phyloP scores from a whole-genome alignment of 2,329 filamentous ascomycete genomes.

The Ramichloridium luteum region DNA sequence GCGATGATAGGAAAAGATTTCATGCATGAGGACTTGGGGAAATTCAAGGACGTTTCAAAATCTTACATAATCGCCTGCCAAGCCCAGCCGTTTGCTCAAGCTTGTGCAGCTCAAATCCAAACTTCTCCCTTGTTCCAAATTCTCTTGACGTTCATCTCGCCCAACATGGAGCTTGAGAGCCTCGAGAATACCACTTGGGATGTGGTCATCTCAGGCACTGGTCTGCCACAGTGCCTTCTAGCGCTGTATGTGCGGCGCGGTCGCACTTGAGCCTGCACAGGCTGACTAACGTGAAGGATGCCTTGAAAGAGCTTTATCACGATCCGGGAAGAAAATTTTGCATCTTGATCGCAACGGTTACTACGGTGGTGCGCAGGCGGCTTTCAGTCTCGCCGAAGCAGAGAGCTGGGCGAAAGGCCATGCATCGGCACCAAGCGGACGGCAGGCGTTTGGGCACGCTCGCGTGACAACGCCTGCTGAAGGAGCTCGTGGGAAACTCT shows the following conservation, averaged over 20 bases:
- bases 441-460: constrained; percentile 20
- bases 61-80: background rate
- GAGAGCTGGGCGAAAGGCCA: constrained; percentile 55
- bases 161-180: constrained; percentile 31
- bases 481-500: constrained; percentile 31
- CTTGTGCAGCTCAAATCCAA: too few relatives aligned
- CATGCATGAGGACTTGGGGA: constrained; percentile 1
- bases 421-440: constrained; percentile 4
- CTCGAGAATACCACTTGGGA: constrained; percentile 41
- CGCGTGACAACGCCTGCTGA: constrained; percentile 22
- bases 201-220: constrained; percentile 41
- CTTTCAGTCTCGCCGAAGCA: constrained; percentile 70
- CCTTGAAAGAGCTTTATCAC: constrained; percentile 68
- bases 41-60: constrained; percentile 3
- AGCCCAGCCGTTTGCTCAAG: too few relatives aligned
- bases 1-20: constrained; percentile 17
- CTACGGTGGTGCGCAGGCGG: constrained; percentile 78
- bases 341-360: constrained; percentile 80
- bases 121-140: constrained; percentile 5
- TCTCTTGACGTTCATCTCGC: constrained; percentile 4
- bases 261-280: constrained; percentile 11
- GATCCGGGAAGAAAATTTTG: constrained; percentile 80
- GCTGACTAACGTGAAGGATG: constrained; percentile 56
- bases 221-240: constrained; percentile 40
- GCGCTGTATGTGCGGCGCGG: constrained; percentile 35